Conservation (phyloP, 2,329 filamentous ascomycete genomes). For the Penicillium sp. region DNA sequence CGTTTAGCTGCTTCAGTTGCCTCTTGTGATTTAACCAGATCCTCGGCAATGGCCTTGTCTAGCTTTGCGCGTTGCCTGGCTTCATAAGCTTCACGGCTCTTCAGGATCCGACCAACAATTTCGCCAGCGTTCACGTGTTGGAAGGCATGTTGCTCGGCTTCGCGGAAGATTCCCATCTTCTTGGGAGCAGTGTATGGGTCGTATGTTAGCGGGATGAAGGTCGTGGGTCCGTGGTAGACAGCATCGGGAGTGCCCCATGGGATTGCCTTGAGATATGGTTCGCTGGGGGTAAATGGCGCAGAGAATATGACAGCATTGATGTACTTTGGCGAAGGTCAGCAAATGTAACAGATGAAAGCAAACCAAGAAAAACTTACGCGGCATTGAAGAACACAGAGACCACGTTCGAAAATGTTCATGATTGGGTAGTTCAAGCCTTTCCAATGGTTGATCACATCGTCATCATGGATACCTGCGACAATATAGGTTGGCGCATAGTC, state of each 20-base stretch:
- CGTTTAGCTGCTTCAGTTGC: constrained; percentile 31
- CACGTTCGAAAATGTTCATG: constrained; percentile 98
- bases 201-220: constrained; percentile 76
- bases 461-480: constrained; percentile 91
- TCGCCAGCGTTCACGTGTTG: constrained; percentile 85
- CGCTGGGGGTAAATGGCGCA: constrained; percentile 82
- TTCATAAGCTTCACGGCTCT: constrained; percentile 82
- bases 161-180: constrained; percentile 76
- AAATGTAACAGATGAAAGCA: not conserved
- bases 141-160: constrained; percentile 75
- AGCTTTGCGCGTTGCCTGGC: constrained; percentile 88
- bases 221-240: constrained; percentile 94
- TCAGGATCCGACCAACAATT: constrained; percentile 88
- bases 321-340: constrained; percentile 57
- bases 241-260: constrained; percentile 72
- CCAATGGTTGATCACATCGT: constrained; percentile 92
- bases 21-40: constrained; percentile 61
- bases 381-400: constrained; percentile 92
- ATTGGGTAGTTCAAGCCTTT: constrained; percentile 98
- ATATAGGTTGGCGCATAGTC: constrained; percentile 83
- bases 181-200: constrained; percentile 81
- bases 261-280: constrained; percentile 70
- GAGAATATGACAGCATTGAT: constrained; percentile 85
- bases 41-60: constrained; percentile 76
- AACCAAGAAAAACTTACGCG: constrained; percentile 56